Percentiles rank a stretch among this genome's conserved stretches.
Evolutionary conservation across 306 rosid species (phyloP).

Genomic region (Mucuna pruriens): DNA sequence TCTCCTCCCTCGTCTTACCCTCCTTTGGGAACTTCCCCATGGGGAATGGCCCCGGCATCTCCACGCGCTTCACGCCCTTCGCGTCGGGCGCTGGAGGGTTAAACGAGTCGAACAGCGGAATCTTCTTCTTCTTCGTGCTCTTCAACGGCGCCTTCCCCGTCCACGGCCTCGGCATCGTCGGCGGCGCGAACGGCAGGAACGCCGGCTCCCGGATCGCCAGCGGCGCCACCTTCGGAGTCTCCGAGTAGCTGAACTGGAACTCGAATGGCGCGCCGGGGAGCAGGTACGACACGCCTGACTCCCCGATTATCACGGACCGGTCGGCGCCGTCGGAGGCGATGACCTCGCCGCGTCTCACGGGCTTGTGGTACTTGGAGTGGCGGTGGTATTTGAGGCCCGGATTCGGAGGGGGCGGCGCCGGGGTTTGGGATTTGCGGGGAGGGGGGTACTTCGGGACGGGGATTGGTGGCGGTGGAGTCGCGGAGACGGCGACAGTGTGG

Average conservation of each 20-base stretch:
- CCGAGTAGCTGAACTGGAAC: constrained; percentile 93
- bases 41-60: constrained; percentile 75
- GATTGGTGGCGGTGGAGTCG: constrained; percentile 41
- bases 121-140: constrained; percentile 65
- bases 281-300: constrained; percentile 81
- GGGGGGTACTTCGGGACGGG: constrained; percentile 52
- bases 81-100: constrained; percentile 56
- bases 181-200: constrained; percentile 85
- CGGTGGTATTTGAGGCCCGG: constrained; percentile 75
- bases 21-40: constrained; percentile 58
- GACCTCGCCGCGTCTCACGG: constrained; percentile 61
- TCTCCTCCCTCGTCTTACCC: constrained; percentile 67
- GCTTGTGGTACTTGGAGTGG: constrained; percentile 78
- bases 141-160: constrained; percentile 94
- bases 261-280: constrained; percentile 97
- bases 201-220: constrained; percentile 92
- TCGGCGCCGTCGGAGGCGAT: constrained; percentile 66
- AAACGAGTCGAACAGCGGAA: constrained; percentile 72
- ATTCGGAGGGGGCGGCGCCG: constrained; percentile 27
- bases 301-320: constrained; percentile 79
- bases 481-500: background rate
- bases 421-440: constrained; percentile 44
- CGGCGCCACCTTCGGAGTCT: constrained; percentile 89
- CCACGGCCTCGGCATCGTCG: constrained; percentile 95
- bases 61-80: constrained; percentile 64